phyloP scores from a whole-genome alignment of 306 rosid genomes.

The Ormosia emarginata region DNA sequence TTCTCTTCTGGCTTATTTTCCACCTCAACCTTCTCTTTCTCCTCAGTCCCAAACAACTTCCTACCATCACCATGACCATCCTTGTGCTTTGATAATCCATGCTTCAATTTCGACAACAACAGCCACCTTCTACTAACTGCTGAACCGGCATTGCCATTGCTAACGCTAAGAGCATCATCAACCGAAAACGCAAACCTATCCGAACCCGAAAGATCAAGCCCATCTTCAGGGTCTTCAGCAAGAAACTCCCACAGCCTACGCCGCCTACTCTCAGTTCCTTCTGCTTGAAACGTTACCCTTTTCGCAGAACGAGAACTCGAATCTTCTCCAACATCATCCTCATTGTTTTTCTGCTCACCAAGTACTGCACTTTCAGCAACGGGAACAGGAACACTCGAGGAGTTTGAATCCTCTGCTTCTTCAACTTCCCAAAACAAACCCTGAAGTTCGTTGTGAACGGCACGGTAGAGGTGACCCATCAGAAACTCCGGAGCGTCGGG shows the following conservation, averaged over 20 bases:
- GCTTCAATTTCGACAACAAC: conserved; percentile 67
- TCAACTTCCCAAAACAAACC: conserved; percentile 84
- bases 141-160: conserved; percentile 75
- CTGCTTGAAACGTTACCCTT: conserved; percentile 46
- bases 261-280: conserved; percentile 53
- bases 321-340: conserved; percentile 28
- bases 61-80: conserved; percentile 46
- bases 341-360: background rate
- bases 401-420: conserved; percentile 29
- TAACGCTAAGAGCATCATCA: conserved; percentile 76
- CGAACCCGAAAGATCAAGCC: conserved; percentile 92
- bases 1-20: conserved; percentile 52
- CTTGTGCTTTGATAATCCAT: conserved; percentile 75
- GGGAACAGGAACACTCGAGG: background rate
- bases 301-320: conserved; percentile 25
- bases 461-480: conserved; percentile 81
- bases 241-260: conserved; percentile 79
- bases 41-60: conserved; percentile 60
- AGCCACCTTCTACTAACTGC: conserved; percentile 77
- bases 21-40: conserved; percentile 59
- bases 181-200: conserved; percentile 93
- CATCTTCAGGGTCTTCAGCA: conserved; percentile 71
- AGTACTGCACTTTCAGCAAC: conserved; percentile 19
- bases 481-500: conserved; percentile 91
- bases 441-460: conserved; percentile 77